Percentiles rank a stretch among this genome's conserved stretches.
Evolutionary conservation across 352 stramenopile species (phyloP).

Genomic region (Pythium monospermum): DNA sequence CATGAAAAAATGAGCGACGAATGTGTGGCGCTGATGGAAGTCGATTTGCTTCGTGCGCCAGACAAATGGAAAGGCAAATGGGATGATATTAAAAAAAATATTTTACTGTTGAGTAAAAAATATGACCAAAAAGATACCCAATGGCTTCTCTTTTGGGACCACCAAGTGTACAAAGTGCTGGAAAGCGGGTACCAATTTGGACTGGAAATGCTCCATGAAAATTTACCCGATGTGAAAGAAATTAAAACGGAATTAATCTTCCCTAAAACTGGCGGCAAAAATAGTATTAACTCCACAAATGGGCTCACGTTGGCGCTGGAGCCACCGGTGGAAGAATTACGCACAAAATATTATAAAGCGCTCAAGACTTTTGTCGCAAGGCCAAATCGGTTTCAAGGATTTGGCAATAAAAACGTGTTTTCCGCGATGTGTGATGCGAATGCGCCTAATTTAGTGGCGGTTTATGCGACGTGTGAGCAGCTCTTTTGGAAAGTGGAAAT

Average conservation of each 20-base stretch:
- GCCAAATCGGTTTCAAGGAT: constrained; percentile 85
- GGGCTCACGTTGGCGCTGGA: constrained; percentile 73
- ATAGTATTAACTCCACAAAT: background rate
- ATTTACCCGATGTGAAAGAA: constrained; percentile 88
- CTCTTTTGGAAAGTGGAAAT: constrained; percentile 84
- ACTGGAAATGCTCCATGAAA: constrained; percentile 93
- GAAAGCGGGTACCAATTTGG: constrained; percentile 93
- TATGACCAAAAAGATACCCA: constrained; percentile 81
- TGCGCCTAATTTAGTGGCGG: constrained; percentile 72
- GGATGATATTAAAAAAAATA: constrained; percentile 74
- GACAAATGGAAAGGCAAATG: constrained; percentile 86
- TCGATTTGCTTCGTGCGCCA: constrained; percentile 86
- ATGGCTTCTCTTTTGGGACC: constrained; percentile 93
- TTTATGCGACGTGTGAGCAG: constrained; percentile 90
- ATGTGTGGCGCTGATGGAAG: constrained; percentile 79
- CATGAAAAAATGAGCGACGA: constrained; percentile 83
- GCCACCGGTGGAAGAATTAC: constrained; percentile 90
- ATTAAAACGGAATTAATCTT: constrained; percentile 77
- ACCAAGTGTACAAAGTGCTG: constrained; percentile 94
- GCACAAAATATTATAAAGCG: constrained; percentile 92
- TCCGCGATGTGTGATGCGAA: constrained; percentile 88
- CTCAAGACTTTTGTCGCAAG: constrained; percentile 95
- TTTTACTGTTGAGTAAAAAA: constrained; percentile 65
- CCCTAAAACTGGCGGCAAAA: constrained; percentile 15
- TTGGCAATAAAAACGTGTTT: constrained; percentile 86